Evolutionary conservation across 2,329 filamentous ascomycete species (phyloP), one percentile per base, ranked within the genome.

Genomic region (Diplodia corticola): DNA sequence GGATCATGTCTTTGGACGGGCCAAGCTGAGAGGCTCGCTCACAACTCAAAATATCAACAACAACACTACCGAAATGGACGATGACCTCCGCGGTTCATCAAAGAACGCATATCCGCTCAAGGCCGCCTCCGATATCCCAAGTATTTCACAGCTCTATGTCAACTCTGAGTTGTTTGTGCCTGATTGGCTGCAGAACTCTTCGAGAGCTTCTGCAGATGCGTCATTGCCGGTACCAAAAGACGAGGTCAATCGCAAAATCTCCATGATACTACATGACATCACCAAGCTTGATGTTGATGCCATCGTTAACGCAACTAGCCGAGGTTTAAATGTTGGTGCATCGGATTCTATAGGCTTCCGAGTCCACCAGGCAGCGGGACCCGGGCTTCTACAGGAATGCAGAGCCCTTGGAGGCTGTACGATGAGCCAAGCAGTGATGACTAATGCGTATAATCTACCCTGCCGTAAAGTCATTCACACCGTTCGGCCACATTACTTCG

Each of bases 201-300:
- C 6, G 10, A 10, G 12, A 15, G 28, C 22, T 24, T n/a, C 17
- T n/a, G 1, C 40, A 71, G 28, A 73, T 72, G 24, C 67, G 69
- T 13, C 73, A 73, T 51, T 74, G 72, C 75, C 72, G 33, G 68
- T 69, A 10, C 72, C 74, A 3, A 76, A 74, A 24, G 72, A 74
- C 65, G 26, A 65, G 1, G 73, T 76, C 68, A 77, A 77, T 12
- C 68, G 68, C 20, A 68, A 73, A 5, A 70, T 77, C 17, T 75
- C 73, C 1, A 72, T 77, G 44, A 72, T 72, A 44, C 69, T 69
- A 49, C 69, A 75, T 54, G 73, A 77, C 33, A 60, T 78, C 6
- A 77, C 74, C 0, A 70, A 69, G n/a, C 35, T 78, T 3, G 70
- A 71, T 26, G 75, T 76, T 0, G 76, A 76, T 49, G 75, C 75